These are phyloP conservation scores for Podila verticillata DNA, from an alignment of 192 early-diverging fungal species.

Conservation along the genomic window DNA sequence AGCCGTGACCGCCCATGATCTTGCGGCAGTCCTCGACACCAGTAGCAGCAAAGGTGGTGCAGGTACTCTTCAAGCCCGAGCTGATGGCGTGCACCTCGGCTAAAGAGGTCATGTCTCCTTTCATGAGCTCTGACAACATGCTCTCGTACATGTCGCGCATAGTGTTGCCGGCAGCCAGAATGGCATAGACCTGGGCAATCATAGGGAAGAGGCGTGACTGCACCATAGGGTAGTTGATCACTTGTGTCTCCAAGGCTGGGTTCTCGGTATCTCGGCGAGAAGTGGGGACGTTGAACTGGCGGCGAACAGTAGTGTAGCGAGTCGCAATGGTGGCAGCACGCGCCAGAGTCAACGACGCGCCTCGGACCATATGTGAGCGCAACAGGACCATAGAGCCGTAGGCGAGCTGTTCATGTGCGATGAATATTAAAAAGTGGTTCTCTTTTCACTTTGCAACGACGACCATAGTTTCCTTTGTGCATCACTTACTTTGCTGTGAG, in stretches of 20 bases:
- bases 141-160: slow-evolving; percentile 61
- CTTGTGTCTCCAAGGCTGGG: slow-evolving; percentile 63
- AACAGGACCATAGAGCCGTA: slow-evolving; percentile 85
- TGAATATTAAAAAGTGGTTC: neutral
- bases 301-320: slow-evolving; percentile 73
- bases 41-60: slow-evolving; percentile 62
- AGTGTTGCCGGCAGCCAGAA: slow-evolving; percentile 65
- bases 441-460: too few species aligned
- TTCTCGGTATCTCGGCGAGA: slow-evolving; percentile 30
- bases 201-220: slow-evolving; percentile 73
- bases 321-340: slow-evolving; percentile 71
- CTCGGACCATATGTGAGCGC: slow-evolving; percentile 74
- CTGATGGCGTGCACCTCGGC: slow-evolving; percentile 75
- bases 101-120: slow-evolving; percentile 63
- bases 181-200: slow-evolving; percentile 70
- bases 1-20: slow-evolving; percentile 79
- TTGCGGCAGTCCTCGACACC: slow-evolving; percentile 79
- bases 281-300: slow-evolving; percentile 65
- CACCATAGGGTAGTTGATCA: slow-evolving; percentile 76
- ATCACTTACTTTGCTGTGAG: slow-evolving; percentile 58
- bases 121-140: slow-evolving; percentile 60
- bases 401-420: slow-evolving; percentile 59
- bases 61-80: slow-evolving; percentile 72
- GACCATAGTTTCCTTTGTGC: too few species aligned
- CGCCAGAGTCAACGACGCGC: slow-evolving; percentile 61